phyloP scores from a whole-genome alignment of 2,329 filamentous ascomycete species.

The Drechslerella dactyloides region DNA sequence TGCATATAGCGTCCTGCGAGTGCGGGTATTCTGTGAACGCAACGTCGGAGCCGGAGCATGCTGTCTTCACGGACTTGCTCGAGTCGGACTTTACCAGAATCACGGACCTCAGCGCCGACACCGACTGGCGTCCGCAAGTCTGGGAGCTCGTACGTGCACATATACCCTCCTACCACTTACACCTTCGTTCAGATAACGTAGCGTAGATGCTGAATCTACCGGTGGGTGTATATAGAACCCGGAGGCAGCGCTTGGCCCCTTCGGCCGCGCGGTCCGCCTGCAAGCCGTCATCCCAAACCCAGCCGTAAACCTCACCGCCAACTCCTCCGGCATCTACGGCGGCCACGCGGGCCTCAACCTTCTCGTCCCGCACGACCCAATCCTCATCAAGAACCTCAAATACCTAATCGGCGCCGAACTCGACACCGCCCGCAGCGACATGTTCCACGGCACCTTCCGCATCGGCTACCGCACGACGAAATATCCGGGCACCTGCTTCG shows the following conservation, averaged over 20 bases:
- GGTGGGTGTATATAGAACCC: too few species aligned
- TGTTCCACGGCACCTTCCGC: conserved; percentile 74
- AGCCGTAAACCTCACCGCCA: conserved; percentile 59
- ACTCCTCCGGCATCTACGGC: conserved; percentile 61
- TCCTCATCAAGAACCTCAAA: conserved; percentile 59
- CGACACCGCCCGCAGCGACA: conserved; percentile 67
- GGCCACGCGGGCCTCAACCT: conserved; percentile 65
- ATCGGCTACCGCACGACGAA: conserved; percentile 70
- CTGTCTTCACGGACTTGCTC: conserved; percentile 71
- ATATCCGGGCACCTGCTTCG: conserved; percentile 72
- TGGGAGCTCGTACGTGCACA: conserved; percentile 65
- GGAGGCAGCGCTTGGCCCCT: conserved; percentile 65
- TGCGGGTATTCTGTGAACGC: conserved; percentile 72
- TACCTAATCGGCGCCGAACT: conserved; percentile 70
- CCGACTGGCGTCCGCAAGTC: conserved; percentile 70
- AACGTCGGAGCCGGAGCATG: conserved; percentile 58
- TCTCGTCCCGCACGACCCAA: conserved; percentile 60
- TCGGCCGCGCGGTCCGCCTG: conserved; percentile 68
- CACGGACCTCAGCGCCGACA: conserved; percentile 61
- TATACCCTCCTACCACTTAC: background rate
- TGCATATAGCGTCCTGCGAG: conserved; percentile 62
- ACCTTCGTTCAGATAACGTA: too few species aligned
- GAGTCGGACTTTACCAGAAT: conserved; percentile 74
- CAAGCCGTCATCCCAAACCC: conserved; percentile 67
- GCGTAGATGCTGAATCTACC: too few species aligned